These are phyloP conservation scores for Entomophthora muscae DNA, from an alignment of 371 early-diverging fungal species.

Conservation along the genomic window DNA sequence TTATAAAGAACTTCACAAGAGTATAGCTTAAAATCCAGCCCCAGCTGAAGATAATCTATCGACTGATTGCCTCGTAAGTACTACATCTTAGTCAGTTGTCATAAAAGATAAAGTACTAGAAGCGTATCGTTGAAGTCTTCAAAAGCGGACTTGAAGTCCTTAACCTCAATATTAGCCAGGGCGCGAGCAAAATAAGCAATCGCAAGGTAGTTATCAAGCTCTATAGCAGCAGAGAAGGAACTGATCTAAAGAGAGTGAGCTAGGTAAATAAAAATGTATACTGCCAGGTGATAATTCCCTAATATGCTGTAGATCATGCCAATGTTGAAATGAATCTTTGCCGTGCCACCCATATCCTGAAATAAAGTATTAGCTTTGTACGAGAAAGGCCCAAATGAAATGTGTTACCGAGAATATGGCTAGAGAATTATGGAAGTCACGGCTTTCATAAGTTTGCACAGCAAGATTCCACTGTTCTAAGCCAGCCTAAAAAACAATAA, in stretches of 20 bases:
- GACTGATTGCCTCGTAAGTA: slow-evolving; percentile 70
- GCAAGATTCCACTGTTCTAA: slow-evolving; percentile 60
- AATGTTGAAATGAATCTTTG: slow-evolving; percentile 91
- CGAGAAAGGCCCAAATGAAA: background rate
- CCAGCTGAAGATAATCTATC: slow-evolving; percentile 92
- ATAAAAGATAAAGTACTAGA: slow-evolving; percentile 17
- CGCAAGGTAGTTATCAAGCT: slow-evolving; percentile 71
- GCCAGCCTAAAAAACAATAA: slow-evolving; percentile 28
- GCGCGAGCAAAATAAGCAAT: slow-evolving; percentile 86
- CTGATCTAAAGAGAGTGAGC: slow-evolving; percentile 4
- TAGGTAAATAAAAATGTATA: slow-evolving; percentile 21
- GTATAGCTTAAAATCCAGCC: slow-evolving; percentile 70
- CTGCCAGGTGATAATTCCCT: slow-evolving; percentile 63
- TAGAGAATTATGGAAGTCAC: slow-evolving; percentile 41
- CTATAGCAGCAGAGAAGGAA: slow-evolving; percentile 48
- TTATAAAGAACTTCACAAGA: slow-evolving; percentile 80
- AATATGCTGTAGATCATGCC: slow-evolving; percentile 59
- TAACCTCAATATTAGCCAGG: slow-evolving; percentile 53
- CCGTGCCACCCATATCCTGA: slow-evolving; percentile 71
- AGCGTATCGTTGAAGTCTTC: slow-evolving; percentile 38
- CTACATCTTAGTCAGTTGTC: slow-evolving; percentile 15
- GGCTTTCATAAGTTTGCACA: slow-evolving; percentile 39
- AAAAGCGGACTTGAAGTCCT: slow-evolving; percentile 43
- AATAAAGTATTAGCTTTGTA: background rate
- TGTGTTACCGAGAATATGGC: slow-evolving; percentile 36